These are phyloP conservation scores for Lipomyces yamadae DNA, from an alignment of 805 yeast genomes.

Conservation along the genomic window DNA sequence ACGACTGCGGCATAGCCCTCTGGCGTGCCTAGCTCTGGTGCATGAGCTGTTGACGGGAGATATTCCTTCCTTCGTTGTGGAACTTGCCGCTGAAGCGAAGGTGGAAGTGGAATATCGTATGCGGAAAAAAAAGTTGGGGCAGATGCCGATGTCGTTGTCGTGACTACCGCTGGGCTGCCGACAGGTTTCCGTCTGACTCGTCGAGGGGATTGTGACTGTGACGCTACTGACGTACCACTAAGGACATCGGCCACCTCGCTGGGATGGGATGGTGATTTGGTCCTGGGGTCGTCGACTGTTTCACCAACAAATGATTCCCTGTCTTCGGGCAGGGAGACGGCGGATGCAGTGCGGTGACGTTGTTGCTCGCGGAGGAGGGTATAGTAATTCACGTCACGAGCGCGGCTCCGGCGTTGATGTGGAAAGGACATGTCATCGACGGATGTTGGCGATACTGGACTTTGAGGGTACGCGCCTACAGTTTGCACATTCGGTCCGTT, in stretches of 20 bases:
- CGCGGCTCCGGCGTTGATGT: background rate
- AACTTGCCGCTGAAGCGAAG: background rate
- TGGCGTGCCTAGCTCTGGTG: background rate
- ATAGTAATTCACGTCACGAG: background rate
- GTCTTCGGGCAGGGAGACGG: background rate
- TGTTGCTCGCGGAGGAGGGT: background rate
- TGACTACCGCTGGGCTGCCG: background rate
- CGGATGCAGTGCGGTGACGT: background rate
- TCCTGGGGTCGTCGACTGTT: background rate
- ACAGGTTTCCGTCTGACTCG: background rate
- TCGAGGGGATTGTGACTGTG: background rate
- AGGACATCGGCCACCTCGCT: background rate
- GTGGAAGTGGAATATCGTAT: conserved; percentile 1
- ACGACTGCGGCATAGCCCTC: background rate
- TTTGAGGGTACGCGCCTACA: background rate
- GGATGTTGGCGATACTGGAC: background rate
- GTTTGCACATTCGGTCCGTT: background rate
- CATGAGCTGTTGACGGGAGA: background rate
- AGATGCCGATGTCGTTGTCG: background rate
- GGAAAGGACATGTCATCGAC: background rate
- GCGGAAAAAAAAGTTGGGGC: background rate
- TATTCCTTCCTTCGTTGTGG: conserved; percentile 1
- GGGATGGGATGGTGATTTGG: background rate
- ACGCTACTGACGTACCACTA: background rate
- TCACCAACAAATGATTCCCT: background rate